These are phyloP conservation scores for Kalmusia sp. DNA, from an alignment of 2,329 filamentous ascomycete genomes.

Conservation along the genomic window DNA sequence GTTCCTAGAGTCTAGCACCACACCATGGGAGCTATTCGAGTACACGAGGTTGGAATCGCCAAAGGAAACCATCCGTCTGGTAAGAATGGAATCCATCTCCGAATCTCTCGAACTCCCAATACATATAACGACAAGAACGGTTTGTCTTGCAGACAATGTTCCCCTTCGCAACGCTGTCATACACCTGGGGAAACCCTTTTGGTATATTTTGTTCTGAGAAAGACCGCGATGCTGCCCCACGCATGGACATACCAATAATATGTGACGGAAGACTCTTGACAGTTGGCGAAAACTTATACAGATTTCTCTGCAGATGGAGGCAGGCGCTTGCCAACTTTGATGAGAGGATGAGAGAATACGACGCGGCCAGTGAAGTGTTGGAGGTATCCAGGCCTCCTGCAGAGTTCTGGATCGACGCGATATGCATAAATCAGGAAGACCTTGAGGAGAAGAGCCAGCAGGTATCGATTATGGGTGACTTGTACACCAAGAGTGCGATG, in stretches of 20 bases:
- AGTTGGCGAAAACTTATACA: not conserved
- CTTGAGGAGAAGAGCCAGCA: not conserved
- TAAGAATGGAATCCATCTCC: not conserved
- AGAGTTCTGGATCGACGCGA: too few species aligned
- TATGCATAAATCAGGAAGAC: slow-evolving; percentile 13
- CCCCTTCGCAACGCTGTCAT: not conserved
- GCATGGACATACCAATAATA: not conserved
- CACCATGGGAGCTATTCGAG: too few species aligned
- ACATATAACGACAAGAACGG: not conserved
- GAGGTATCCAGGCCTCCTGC: not conserved
- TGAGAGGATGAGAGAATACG: not conserved
- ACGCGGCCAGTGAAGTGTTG: not conserved
- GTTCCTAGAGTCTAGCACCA: too few species aligned
- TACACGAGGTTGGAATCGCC: too few species aligned
- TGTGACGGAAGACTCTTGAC: not conserved
- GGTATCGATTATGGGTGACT: not conserved
- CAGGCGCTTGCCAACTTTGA: not conserved
- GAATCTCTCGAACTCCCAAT: not conserved
- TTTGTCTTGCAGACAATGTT: not conserved
- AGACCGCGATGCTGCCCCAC: not conserved
- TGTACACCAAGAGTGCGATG: not conserved
- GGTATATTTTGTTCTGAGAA: not conserved
- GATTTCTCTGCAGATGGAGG: not conserved
- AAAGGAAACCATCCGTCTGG: not conserved
- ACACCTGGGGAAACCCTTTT: not conserved